These are phyloP conservation scores for Spongispora temasekensis DNA, from an alignment of 1,284 basidiomycete species.

Conservation along the genomic window DNA sequence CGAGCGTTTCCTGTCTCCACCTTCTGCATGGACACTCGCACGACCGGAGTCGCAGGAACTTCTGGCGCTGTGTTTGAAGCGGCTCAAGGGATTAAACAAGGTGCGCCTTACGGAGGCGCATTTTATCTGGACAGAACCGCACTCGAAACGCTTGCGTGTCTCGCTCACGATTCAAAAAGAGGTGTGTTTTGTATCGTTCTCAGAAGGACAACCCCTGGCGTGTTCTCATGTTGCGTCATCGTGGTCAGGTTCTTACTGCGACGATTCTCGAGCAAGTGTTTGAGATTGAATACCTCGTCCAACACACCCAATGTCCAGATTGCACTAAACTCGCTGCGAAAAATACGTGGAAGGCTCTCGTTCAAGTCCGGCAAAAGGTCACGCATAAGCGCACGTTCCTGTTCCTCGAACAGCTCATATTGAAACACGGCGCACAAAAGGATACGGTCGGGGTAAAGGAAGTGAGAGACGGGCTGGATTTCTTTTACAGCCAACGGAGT, in stretches of 20 bases:
- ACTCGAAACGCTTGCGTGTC: constrained; percentile 90
- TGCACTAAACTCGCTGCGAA: constrained; percentile 95
- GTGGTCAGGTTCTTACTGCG: constrained; percentile 78
- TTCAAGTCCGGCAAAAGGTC: constrained; percentile 98
- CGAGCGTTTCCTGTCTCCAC: constrained; percentile 94
- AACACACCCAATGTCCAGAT: constrained; percentile 94
- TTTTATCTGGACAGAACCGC: constrained; percentile 99
- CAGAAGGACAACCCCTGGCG: not conserved
- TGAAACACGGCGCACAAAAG: constrained; percentile 97
- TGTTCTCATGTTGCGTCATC: not conserved
- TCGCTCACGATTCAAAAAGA: constrained; percentile 99
- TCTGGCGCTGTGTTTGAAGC: constrained; percentile 88
- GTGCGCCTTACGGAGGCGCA: constrained; percentile 96
- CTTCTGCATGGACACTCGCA: constrained; percentile 83
- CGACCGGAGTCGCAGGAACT: constrained; percentile 93
- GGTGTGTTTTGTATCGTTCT: constrained; percentile 41
- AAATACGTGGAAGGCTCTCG: constrained; percentile 97
- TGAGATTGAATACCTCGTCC: constrained; percentile 95
- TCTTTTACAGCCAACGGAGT: constrained; percentile 90
- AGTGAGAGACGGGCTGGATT: constrained; percentile 93
- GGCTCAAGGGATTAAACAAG: constrained; percentile 92
- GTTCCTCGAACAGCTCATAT: constrained; percentile 96
- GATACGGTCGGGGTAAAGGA: constrained; percentile 95
- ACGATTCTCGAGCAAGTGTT: constrained; percentile 98
- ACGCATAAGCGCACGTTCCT: constrained; percentile 97